Evolutionary conservation across 2,329 filamentous ascomycete species (phyloP).

Genomic region (Claviceps pusilla): DNA sequence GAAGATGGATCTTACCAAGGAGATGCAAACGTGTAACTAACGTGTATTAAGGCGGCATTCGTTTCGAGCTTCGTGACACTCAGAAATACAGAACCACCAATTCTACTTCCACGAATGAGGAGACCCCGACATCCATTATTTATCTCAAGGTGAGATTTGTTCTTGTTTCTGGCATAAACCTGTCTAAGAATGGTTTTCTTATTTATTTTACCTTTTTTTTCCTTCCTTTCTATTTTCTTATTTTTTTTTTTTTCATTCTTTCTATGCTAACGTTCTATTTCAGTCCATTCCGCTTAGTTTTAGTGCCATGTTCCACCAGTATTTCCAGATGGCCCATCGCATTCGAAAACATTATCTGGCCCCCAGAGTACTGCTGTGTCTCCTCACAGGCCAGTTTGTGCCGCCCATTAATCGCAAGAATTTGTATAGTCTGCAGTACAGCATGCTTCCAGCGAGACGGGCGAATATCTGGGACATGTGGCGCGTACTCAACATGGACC

Average conservation of each 20-base stretch:
- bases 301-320: slow-evolving; percentile 91
- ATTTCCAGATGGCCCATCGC: slow-evolving; percentile 84
- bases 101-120: slow-evolving; percentile 26
- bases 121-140: slow-evolving; percentile 63
- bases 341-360: slow-evolving; percentile 93
- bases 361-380: slow-evolving; percentile 70
- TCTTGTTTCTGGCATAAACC: neutral
- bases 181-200: neutral
- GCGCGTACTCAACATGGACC: slow-evolving; percentile 46
- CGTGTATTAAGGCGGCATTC: slow-evolving; percentile 42
- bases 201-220: neutral
- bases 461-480: slow-evolving; percentile 78
- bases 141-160: slow-evolving; percentile 54
- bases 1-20: neutral
- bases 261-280: neutral
- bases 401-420: slow-evolving; percentile 90
- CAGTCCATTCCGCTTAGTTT: slow-evolving; percentile 81
- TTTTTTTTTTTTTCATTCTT: neutral
- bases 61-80: slow-evolving; percentile 76
- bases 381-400: slow-evolving; percentile 81
- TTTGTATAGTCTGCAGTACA: slow-evolving; percentile 92
- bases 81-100: slow-evolving; percentile 31
- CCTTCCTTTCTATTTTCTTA: neutral
- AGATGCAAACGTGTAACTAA: slow-evolving; percentile 2
- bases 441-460: slow-evolving; percentile 77